Evolutionary conservation across 805 yeast species (phyloP), one percentile per base, ranked within the genome.

Genomic region (Starmerella stigmatis): DNA sequence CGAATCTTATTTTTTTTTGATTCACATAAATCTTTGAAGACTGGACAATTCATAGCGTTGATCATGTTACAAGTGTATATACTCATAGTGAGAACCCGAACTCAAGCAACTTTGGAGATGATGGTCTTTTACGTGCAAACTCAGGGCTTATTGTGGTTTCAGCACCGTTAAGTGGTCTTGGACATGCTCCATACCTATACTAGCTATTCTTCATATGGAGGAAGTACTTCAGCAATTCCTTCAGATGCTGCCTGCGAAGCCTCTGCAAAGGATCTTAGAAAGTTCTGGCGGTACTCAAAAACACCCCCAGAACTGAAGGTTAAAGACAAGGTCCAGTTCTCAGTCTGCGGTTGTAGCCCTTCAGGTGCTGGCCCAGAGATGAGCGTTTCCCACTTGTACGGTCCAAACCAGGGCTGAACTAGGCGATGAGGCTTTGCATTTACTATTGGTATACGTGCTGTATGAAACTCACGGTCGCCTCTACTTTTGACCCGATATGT

Each of bases 401-500:
- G 66, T 3, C 67, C 67, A 21, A 63, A 52, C 64, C 64, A 64
- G 7, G 67, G 67, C 54, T 60, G 63, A 9, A 52, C 48, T 15
- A 63, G 46, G 34, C 48, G 41, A 41, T 48, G 51, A 5, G 54
- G 54, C 42, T 22, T 30, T 3, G 48, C 43, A 15, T 34, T 19
- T 12, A 43, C 35, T 15, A 63, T 38, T 3, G 60, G 58, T n/a
- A 60, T 47, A 8, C 41, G 36, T 6, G 57, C 21, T 2, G 47
- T 33, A 23, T 42, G 41, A 40, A 64, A 62, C 23, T 48, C 45
- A 13, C 59, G 48, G 30, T 61, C 64, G 21, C 64, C 64, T 29
- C 51, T 51, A 44, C 56, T 54, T 8, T 32, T 43, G 2, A 60
- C 60, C 5, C 33, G 39, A 47, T 57, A 61, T 6, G 58, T 56